Evolutionary conservation across 257 asterid genomes (phyloP), one percentile per base, ranked within the genome.

Genomic region (Ocimum tenuiflorum): DNA sequence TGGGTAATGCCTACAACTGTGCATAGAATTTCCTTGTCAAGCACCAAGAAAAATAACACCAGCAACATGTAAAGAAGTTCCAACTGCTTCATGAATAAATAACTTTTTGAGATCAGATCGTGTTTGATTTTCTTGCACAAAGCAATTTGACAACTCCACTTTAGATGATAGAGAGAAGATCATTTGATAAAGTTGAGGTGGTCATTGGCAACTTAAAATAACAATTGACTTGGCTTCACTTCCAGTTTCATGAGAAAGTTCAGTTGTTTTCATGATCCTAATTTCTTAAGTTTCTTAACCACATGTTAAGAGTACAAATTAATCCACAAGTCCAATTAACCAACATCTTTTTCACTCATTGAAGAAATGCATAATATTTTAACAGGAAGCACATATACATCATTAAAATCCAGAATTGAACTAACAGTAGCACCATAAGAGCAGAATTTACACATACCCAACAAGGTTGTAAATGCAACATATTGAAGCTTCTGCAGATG

Each of bases 401-500:
- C 43, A 60, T 52, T 39, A 47, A 10, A 46, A 35, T 63, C 39
- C 59, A 36, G 19, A 67, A 59, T 64, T 27, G 10, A 17, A 50
- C 38, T 7, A 24, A 4, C 29, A 56, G 23, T 27, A 59, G 42
- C 65, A 17, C 43, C 33, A 61, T 43, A 14, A 14, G 53, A 66
- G 74, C 14, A 53, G 52, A 60, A 42, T 39, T 38, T 47, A n/a
- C 61, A 69, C 91, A 47, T 85, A 91, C 98, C 98, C 78, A 91
- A 78, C 33, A 82, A 85, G 72, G 96, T 87, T 69, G 98, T 78
- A 77, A 91, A 87, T 43, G 98, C 96, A 72, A 91, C 95, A 63
- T 91, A 91, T 65, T 89, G 98, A 70, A 91, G 74, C 86, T 70
- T 89, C 79, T 91, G 98, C 65, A 91, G 86, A 77, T 91, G 98